These are phyloP conservation scores for Aspergillus incahuasiensis DNA, from an alignment of 495 filamentous ascomycete genomes.

Conservation along the genomic window DNA sequence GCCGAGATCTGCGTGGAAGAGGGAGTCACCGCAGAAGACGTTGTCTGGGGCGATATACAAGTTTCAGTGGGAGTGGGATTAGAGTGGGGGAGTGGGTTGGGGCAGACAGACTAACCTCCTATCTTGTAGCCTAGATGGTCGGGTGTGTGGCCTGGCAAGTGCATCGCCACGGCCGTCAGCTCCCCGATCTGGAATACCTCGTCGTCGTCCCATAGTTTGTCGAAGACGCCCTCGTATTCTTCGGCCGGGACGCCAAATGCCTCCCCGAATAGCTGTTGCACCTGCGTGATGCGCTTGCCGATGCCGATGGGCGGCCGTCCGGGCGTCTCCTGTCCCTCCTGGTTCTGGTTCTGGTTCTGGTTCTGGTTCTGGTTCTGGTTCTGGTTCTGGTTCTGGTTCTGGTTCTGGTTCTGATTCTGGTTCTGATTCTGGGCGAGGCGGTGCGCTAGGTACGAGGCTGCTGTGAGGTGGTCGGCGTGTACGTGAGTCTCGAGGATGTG, in stretches of 20 bases:
- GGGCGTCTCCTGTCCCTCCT: too few relatives aligned
- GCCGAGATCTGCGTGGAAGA: slow-evolving; percentile 57
- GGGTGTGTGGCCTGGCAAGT: slow-evolving; percentile 58
- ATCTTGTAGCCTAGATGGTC: slow-evolving; percentile 60
- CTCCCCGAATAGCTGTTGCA: slow-evolving; percentile 46
- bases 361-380: too few relatives aligned
- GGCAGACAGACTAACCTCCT: slow-evolving; percentile 38
- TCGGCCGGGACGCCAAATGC: slow-evolving; percentile 40
- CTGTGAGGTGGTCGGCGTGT: slow-evolving; percentile 61
- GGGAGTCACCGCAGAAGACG: slow-evolving; percentile 57
- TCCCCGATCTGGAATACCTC: slow-evolving; percentile 47
- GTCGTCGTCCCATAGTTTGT: slow-evolving; percentile 49
- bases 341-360: too few relatives aligned
- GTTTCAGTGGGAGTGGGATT: too few relatives aligned
- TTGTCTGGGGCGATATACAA: slow-evolving; percentile 33
- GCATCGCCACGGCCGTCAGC: slow-evolving; percentile 42
- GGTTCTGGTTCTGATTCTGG: slow-evolving; percentile 18
- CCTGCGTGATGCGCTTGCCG: slow-evolving; percentile 48
- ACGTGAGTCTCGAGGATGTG: slow-evolving; percentile 56
- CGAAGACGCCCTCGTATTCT: slow-evolving; percentile 46
- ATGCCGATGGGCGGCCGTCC: slow-evolving; percentile 50
- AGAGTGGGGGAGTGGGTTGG: too few relatives aligned
- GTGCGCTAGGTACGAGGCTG: slow-evolving; percentile 49
- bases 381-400: too few relatives aligned
- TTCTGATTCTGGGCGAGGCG: slow-evolving; percentile 22